These are phyloP conservation scores for Fonsecaea monophora DNA, from an alignment of 2,329 filamentous ascomycete species.

Conservation along the genomic window DNA sequence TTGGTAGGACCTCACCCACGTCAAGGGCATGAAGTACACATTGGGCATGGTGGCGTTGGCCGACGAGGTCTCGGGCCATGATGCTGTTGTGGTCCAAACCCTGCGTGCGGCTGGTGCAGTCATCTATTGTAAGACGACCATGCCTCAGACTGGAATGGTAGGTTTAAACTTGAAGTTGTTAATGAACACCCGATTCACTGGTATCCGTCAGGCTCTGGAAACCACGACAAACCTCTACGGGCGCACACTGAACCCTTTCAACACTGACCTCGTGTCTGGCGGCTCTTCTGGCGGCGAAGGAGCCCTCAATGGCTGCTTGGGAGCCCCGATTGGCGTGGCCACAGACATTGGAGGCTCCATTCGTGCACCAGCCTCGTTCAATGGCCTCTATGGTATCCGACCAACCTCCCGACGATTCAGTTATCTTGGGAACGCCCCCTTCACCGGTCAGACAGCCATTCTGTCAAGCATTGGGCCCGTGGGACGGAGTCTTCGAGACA, in stretches of 20 bases:
- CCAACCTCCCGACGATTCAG: slow-evolving; percentile 45
- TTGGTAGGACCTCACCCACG: slow-evolving; percentile 22
- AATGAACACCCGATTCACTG: not conserved
- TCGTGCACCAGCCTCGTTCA: slow-evolving; percentile 59
- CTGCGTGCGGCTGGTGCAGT: slow-evolving; percentile 53
- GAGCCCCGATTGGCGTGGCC: slow-evolving; percentile 59
- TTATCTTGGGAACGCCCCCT: slow-evolving; percentile 19
- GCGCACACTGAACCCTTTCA: slow-evolving; percentile 58
- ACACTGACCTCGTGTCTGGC: slow-evolving; percentile 56
- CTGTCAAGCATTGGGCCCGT: slow-evolving; percentile 48
- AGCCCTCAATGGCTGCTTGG: slow-evolving; percentile 57
- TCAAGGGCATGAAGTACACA: slow-evolving; percentile 25
- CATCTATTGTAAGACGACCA: slow-evolving; percentile 60
- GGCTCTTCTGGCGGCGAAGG: slow-evolving; percentile 62
- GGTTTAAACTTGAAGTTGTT: no score
- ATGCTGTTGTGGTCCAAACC: slow-evolving; percentile 40
- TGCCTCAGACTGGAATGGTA: slow-evolving; percentile 57
- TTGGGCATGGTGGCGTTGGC: slow-evolving; percentile 55
- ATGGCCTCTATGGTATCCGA: slow-evolving; percentile 55
- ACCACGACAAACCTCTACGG: slow-evolving; percentile 61
- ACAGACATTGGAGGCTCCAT: slow-evolving; percentile 64
- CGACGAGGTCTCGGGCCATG: slow-evolving; percentile 40
- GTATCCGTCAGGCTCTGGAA: slow-evolving; percentile 46
- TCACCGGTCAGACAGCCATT: slow-evolving; percentile 43
- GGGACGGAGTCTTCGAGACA: slow-evolving; percentile 11